Evolutionary conservation across 257 asterid genomes (phyloP).

Genomic region (Scutellaria barbata): DNA sequence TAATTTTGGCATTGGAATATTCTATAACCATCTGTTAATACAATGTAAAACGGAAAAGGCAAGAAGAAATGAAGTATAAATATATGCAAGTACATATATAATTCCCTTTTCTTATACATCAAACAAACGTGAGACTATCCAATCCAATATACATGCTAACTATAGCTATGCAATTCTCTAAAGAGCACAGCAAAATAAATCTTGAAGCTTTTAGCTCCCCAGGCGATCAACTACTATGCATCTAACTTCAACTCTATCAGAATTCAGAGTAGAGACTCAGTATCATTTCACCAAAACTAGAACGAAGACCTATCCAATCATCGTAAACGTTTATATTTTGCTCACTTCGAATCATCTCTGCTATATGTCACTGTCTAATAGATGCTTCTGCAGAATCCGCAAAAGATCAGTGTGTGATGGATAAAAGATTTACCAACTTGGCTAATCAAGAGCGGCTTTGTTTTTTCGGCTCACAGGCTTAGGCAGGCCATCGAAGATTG

Average conservation of each 20-base stretch:
- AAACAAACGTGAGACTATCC: conserved; percentile 15
- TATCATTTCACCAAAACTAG: conserved; percentile 20
- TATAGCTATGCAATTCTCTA: conserved; percentile 8
- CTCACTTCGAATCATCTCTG: conserved; percentile 13
- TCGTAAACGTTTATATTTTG: conserved; percentile 6
- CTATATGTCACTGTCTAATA: conserved; percentile 14
- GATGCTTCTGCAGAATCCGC: conserved; percentile 29
- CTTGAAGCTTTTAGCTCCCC: conserved; percentile 25
- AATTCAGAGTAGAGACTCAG: neutral
- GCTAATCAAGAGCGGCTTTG: conserved; percentile 80
- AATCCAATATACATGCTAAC: conserved; percentile 24
- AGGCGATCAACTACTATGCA: conserved; percentile 27
- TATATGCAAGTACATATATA: conserved; percentile 32
- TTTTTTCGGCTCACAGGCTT: conserved; percentile 65
- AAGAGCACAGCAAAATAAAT: conserved; percentile 23
- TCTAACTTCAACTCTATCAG: conserved; percentile 26
- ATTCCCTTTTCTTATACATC: conserved; percentile 20
- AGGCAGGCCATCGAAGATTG: conserved; percentile 83
- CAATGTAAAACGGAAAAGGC: neutral
- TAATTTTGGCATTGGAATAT: too few species aligned
- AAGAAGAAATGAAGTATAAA: neutral
- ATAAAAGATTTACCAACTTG: conserved; percentile 6
- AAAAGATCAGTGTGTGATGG: conserved; percentile 24
- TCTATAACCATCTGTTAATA: too few species aligned
- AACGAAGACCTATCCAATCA: conserved; percentile 4